These are phyloP conservation scores for Coriaria nepalensis DNA, from an alignment of 306 rosid species.

Conservation along the genomic window DNA sequence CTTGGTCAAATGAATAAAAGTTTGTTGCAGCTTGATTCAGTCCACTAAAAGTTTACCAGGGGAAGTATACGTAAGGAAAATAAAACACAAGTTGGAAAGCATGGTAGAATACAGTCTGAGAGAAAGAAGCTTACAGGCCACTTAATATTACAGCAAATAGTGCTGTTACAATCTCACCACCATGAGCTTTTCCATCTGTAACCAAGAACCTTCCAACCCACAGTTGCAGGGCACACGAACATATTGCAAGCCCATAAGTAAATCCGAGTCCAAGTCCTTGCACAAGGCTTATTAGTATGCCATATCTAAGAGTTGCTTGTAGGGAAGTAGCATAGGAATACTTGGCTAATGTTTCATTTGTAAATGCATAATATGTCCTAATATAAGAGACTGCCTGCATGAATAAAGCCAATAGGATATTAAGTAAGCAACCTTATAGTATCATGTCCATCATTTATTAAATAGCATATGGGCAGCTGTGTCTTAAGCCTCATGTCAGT, in stretches of 20 bases:
- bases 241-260: slow-evolving; percentile 98
- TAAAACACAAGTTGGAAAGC: slow-evolving; percentile 1
- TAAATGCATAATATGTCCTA: slow-evolving; percentile 83
- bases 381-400: slow-evolving; percentile 92
- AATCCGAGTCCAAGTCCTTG: slow-evolving; percentile 99
- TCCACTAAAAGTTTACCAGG: slow-evolving; percentile 39
- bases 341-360: slow-evolving; percentile 94
- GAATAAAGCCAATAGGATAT: slow-evolving; percentile 3
- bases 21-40: slow-evolving; percentile 98
- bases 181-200: slow-evolving; percentile 45
- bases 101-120: neutral
- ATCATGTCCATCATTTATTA: no score
- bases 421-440: no score
- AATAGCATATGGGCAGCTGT: no score
- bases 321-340: slow-evolving; percentile 96
- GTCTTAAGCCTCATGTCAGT: no score
- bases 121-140: slow-evolving; percentile 74
- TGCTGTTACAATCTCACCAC: slow-evolving; percentile 93
- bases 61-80: slow-evolving; percentile 15
- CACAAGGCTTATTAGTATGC: slow-evolving; percentile 93
- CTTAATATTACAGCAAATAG: slow-evolving; percentile 91
- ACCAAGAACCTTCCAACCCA: slow-evolving; percentile 98
- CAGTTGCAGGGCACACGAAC: slow-evolving; percentile 97
- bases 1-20: slow-evolving; percentile 99
- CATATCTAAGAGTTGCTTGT: slow-evolving; percentile 97